phyloP scores from a whole-genome alignment of 1,139 yeast genomes.

The Candida sanyaensis region DNA sequence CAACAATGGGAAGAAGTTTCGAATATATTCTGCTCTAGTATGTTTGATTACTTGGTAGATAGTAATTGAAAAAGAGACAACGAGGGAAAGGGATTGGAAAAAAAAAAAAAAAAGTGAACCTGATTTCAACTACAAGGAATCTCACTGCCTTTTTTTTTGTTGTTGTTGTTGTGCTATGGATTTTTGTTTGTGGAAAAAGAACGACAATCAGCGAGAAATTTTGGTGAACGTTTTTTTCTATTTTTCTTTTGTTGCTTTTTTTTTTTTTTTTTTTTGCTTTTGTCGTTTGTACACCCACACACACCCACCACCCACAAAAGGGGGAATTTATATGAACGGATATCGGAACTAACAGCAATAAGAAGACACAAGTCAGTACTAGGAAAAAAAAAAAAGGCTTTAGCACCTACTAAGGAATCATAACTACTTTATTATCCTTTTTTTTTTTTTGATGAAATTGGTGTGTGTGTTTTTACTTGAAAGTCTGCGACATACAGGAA shows the following conservation, averaged over 20 bases:
- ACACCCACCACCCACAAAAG: neutral
- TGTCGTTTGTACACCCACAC: neutral
- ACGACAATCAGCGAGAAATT: neutral
- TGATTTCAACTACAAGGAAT: neutral
- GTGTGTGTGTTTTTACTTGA: no score
- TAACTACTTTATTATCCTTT: no score
- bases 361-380: no score
- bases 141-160: neutral
- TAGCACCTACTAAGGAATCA: no score
- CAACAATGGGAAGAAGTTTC: neutral
- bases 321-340: no score
- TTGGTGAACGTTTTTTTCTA: neutral
- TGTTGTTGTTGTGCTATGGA: neutral
- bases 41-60: neutral
- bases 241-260: neutral
- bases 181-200: constrained; percentile 1
- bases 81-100: neutral
- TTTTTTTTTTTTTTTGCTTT: neutral
- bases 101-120: neutral
- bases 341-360: no score
- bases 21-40: neutral
- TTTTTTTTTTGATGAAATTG: no score
- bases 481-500: no score
- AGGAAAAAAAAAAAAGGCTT: no score
- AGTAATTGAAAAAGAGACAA: neutral